Percentiles rank a stretch among this genome's conserved stretches.
These are phyloP conservation scores for Papiliotrema nemorosa DNA, from an alignment of 1,284 basidiomycete genomes.

Conservation along the genomic window DNA sequence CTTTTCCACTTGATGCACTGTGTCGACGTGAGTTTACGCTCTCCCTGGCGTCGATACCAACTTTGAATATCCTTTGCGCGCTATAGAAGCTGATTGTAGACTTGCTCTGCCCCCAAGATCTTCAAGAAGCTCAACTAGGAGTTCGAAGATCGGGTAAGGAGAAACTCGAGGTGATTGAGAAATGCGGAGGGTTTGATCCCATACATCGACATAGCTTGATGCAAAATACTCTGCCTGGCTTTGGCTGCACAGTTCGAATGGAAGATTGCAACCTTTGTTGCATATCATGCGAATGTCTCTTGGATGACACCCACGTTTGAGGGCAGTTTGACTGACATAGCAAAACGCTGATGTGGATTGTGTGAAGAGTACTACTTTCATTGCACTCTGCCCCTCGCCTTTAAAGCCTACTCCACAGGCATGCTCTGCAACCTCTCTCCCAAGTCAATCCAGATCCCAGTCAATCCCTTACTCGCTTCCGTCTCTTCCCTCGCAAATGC, in stretches of 20 bases:
- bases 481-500: constrained; percentile 68
- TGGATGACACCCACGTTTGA: neutral
- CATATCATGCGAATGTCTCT: neutral
- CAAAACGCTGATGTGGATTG: no score
- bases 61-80: neutral
- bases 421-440: constrained; percentile 67
- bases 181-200: neutral
- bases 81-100: constrained; percentile 50
- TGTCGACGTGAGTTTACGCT: constrained; percentile 63
- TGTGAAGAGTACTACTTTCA: no score
- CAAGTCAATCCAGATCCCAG: constrained; percentile 69
- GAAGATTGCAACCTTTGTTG: neutral
- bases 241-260: neutral
- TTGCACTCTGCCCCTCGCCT: no score
- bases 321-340: no score
- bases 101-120: constrained; percentile 73
- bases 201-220: neutral
- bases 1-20: constrained; percentile 69
- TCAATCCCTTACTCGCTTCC: constrained; percentile 60
- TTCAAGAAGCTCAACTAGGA: constrained; percentile 57
- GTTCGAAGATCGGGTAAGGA: neutral
- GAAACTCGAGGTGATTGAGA: no score
- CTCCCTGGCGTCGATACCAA: neutral
- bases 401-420: constrained; percentile 66
- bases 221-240: neutral